Evolutionary conservation across 2,329 filamentous ascomycete species (phyloP), one percentile per base, ranked within the genome.

Genomic region (Coniochaeta sp.): DNA sequence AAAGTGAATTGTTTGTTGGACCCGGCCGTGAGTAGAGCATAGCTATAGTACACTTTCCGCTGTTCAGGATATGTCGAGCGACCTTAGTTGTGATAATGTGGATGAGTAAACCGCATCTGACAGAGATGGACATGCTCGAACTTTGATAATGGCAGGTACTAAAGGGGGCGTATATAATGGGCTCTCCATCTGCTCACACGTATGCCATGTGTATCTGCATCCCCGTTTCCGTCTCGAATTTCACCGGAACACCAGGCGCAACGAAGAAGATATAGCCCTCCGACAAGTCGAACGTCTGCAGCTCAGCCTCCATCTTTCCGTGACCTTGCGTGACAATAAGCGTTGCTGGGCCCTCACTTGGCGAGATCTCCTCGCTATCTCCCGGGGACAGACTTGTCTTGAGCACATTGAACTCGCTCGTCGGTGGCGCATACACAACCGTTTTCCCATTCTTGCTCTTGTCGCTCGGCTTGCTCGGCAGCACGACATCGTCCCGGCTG

Each of bases 371-470:
- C 65, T 92, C 89, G 40, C 72, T 80, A 66, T 89, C 85, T 0
- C 81, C 83, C 0, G 72, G 71, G 3, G 69, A 71, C n/a, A 92
- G 67, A 22, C 79, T 78, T 1, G 82, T 85, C 56, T 80, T 77
- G 12, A 91, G 73, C 74, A 92, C 83, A 65, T 86, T 82, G 67
- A 93, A 92, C 72, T 92, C 89, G 66, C 82, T 85, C 71, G 90
- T 80, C 0, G 87, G 87, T 6, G 89, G 88, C 11, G 77, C 78
- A 67, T 89, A 90, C 1, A 86, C 74, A 57, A 79, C 77, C 1
- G 87, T 89, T 71, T 82, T 86, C 0, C 86, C 86, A 47, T 80
- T 77, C 62, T 75, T 74, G 57, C 85, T 81, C 62, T 81, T 78
- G 0, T 76, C 71, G 60, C 80, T 84, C 56, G 71, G 70, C 60